A percentile compares a stretch with the other conserved stretches of the same genome.
Evolutionary conservation across 2,329 filamentous ascomycete species (phyloP).

Genomic region (Cladorrhinum sp.): DNA sequence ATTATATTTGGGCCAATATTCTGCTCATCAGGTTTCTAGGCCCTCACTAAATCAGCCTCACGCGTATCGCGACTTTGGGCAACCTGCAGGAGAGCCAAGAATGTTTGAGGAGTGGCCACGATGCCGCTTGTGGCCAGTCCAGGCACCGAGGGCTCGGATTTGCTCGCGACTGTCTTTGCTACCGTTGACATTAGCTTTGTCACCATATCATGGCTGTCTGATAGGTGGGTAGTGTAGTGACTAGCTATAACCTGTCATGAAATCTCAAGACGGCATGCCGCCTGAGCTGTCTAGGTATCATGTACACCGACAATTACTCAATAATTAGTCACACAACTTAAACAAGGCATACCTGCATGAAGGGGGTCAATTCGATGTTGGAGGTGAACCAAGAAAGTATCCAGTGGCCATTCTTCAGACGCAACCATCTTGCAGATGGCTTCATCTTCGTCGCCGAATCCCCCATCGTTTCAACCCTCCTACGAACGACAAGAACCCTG

Average conservation of each 20-base stretch:
- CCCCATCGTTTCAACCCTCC: too few species aligned
- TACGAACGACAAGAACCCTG: too few species aligned
- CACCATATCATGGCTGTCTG: background rate
- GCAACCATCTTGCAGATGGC: background rate
- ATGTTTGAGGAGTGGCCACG: too few species aligned
- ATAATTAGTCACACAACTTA: background rate
- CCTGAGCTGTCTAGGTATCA: too few species aligned
- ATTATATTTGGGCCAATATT: too few species aligned
- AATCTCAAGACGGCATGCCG: background rate
- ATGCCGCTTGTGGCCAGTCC: too few species aligned
- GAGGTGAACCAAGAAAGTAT: too few species aligned
- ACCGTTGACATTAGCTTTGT: background rate
- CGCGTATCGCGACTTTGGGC: background rate
- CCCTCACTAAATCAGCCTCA: background rate
- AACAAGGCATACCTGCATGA: background rate
- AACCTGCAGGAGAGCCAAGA: background rate
- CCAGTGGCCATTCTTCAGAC: too few species aligned
- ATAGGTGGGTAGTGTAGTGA: background rate
- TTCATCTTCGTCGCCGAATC: background rate
- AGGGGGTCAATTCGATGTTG: background rate
- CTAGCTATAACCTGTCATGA: background rate
- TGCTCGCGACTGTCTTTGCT: background rate
- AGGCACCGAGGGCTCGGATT: background rate
- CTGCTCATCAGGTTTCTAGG: background rate
- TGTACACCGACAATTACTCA: background rate